Evolutionary conservation across 1,284 basidiomycete species (phyloP), one percentile per base, ranked within the genome.

Genomic region (Austroboletus niveus): DNA sequence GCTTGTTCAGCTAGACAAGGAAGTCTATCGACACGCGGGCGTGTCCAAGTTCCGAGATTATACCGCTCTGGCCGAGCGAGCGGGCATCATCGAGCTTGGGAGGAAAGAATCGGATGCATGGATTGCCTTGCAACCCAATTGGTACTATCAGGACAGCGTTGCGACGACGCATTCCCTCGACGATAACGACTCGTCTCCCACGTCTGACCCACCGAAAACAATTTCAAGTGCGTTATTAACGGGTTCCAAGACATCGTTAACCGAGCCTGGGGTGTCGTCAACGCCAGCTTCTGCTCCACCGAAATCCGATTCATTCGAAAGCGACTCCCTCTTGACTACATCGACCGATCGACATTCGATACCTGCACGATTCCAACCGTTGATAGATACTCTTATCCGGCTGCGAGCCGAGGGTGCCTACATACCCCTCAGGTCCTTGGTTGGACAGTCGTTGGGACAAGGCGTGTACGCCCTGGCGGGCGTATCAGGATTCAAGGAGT

Each of bases 11-110:
- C 54, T 60, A 5, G 68, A 74, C 48, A 62, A 63, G 17, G 56
- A 57, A 15, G 65, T 73, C 7, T 84, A 79, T 58, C 57, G 61
- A 53, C 68, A 68, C 12, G 76, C 72, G 0, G 76, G 76, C 12
- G 73, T 74, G 31, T 54, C 62, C 2, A 72, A 58, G 39, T 82
- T 82, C 58, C 72, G 67, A 44, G 65, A 76, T 29, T 84, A 80
- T 55, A 58, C 68, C 9, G 60, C 61, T 12, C 53, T 77, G 27
- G 82, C 82, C 12, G 70, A 75, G 57, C 59, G 72, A 45, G 64
- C 61, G 8, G 75, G 74, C 3, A 60, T 85, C 14, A 62, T 85
- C 27, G 65, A 69, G n/a, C 65, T 80, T 6, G 80, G 82, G 14
- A 79, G 78, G 5, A 55, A 14, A 30, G 63, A 66, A 2, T 70